phyloP scores from a whole-genome alignment of 139 green algal genomes.

The Tetradesmus lagerheimii region DNA sequence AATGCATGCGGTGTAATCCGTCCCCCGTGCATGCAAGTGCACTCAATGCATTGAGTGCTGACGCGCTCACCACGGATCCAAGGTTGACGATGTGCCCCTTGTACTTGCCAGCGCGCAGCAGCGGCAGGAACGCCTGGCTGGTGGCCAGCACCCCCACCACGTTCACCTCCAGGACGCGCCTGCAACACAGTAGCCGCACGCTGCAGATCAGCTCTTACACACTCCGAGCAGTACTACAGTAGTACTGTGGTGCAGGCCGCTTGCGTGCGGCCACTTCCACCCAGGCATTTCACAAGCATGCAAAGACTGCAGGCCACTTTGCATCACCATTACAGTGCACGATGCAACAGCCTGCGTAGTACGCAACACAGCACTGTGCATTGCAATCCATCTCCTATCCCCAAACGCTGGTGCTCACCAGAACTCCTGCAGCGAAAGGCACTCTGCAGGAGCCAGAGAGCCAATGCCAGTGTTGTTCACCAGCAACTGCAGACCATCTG shows the following conservation, averaged over 20 bases:
- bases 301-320: not conserved
- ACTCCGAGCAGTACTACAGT: not conserved
- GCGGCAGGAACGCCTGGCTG: conserved; percentile 57
- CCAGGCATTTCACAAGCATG: not conserved
- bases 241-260: conserved; percentile 7
- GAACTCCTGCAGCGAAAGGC: conserved; percentile 10
- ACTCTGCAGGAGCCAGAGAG: conserved; percentile 30
- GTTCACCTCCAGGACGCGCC: conserved; percentile 49
- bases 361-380: not conserved
- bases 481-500: conserved; percentile 9
- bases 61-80: conserved; percentile 40
- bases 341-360: conserved; percentile 9
- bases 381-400: too few species aligned
- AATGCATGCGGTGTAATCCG: too few species aligned
- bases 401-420: not conserved
- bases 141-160: conserved; percentile 47
- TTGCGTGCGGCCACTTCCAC: too few species aligned
- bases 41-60: too few species aligned
- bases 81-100: conserved; percentile 55
- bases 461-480: conserved; percentile 52
- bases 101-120: conserved; percentile 23
- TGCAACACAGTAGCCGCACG: not conserved
- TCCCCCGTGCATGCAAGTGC: too few species aligned
- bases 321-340: not conserved
- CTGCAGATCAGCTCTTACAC: too few species aligned